These are phyloP conservation scores for Yamadazyma diddensiae DNA, from an alignment of 1,139 yeast genomes.

Conservation along the genomic window DNA sequence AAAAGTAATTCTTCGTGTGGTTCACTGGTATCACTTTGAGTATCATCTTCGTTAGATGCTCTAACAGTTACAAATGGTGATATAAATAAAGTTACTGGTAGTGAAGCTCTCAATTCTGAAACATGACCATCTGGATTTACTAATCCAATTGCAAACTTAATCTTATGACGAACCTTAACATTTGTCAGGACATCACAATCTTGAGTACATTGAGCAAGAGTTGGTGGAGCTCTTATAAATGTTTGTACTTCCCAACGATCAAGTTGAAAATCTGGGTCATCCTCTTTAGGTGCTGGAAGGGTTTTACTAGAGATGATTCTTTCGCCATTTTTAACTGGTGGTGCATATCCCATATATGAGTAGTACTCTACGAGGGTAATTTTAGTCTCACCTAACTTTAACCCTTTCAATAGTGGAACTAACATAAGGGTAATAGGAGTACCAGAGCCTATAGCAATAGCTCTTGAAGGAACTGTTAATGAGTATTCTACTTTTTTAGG, in stretches of 20 bases:
- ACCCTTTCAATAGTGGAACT: constrained; percentile 80
- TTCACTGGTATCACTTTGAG: constrained; percentile 7
- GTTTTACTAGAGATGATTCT: constrained; percentile 45
- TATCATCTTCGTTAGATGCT: constrained; percentile 38
- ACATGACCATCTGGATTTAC: constrained; percentile 73
- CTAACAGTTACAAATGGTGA: constrained; percentile 79
- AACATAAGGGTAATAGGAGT: constrained; percentile 68
- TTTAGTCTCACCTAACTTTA: constrained; percentile 68
- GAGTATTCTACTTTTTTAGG: constrained; percentile 91
- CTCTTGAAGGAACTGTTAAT: constrained; percentile 81
- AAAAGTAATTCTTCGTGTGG: constrained; percentile 28
- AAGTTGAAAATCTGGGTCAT: constrained; percentile 41
- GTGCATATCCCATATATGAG: constrained; percentile 57
- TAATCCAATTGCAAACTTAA: constrained; percentile 62
- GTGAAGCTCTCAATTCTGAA: constrained; percentile 71
- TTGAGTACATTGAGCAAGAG: constrained; percentile 74
- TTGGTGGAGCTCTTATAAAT: constrained; percentile 61
- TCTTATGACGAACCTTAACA: constrained; percentile 68
- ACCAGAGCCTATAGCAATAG: constrained; percentile 84
- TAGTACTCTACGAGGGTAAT: constrained; percentile 66
- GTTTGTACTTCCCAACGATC: constrained; percentile 81
- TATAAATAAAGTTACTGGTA: constrained; percentile 66
- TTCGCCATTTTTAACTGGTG: constrained; percentile 59
- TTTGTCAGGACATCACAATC: constrained; percentile 68
- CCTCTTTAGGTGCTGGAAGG: constrained; percentile 31